Conservation (phyloP, 2,329 filamentous ascomycete genomes). For the Apiospora saccharicola region DNA sequence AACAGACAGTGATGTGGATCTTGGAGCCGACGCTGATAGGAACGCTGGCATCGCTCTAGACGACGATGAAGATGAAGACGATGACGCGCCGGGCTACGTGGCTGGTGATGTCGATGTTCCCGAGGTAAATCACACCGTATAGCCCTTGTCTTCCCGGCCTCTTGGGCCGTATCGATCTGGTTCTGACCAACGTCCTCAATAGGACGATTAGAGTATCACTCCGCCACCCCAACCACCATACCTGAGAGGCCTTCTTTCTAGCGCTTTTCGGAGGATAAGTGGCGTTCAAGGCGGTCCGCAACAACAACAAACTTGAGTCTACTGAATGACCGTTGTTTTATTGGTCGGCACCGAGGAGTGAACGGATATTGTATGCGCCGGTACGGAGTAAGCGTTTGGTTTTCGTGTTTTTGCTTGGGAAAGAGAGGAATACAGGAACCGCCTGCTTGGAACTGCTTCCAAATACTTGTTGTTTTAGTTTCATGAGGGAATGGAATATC, state of each 20-base stretch:
- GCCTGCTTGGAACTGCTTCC: neutral
- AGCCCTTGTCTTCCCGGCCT: neutral
- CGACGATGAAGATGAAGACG: conserved; percentile 29
- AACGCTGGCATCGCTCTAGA: conserved; percentile 33
- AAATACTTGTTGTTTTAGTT: neutral
- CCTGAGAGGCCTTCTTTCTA: conserved; percentile 36
- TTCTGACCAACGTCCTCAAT: conserved; percentile 41
- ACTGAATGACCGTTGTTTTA: neutral
- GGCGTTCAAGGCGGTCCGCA: conserved; percentile 29
- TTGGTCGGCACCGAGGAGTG: conserved; percentile 1
- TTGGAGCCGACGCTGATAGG: conserved; percentile 35
- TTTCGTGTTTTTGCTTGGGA: neutral
- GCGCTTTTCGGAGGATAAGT: conserved; percentile 37
- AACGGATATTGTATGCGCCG: neutral
- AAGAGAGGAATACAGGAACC: neutral
- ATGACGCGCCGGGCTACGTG: conserved; percentile 25
- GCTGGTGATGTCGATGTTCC: conserved; percentile 8
- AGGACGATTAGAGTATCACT: conserved; percentile 42
- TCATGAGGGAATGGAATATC: conserved; percentile 1
- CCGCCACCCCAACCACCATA: conserved; percentile 29
- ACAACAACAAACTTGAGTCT: neutral
- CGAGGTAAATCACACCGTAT: conserved; percentile 35
- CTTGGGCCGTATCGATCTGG: neutral
- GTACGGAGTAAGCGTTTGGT: conserved; percentile 14
- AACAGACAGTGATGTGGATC: conserved; percentile 29